Evolutionary conservation across 257 asterid species (phyloP), one percentile per base, ranked within the genome.

Genomic region (Gardenia jasminoides): DNA sequence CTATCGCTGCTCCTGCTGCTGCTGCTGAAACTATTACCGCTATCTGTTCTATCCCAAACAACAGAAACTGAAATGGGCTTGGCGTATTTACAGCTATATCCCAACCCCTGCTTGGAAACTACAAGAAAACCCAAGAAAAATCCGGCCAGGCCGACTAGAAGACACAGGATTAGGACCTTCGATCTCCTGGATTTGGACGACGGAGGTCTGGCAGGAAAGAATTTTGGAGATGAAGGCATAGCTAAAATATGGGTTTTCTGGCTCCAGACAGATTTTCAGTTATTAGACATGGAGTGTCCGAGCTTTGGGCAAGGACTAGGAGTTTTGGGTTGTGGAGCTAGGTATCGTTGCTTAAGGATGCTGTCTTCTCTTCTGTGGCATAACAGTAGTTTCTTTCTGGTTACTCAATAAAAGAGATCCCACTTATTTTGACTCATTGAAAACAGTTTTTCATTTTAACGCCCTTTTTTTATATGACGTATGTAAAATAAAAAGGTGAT

Each of bases 211-310:
- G 96, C 92, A 82, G 91, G 50, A 89, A 90, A 90, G 77, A 85
- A 67, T 80, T 96, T 96, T 13, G 96, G 97, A 74, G 98, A 92
- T 68, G 97, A 89, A 54, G 98, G 95, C 98, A 91, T 92, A 69
- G 74, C 80, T 76, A 56, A 28, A 8, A 30, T 41, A 41, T 56
- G 26, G 24, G 64, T 20, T 56, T 56, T 56, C 28, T 16, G 41
- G 41, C 4, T 2, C 0, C 41, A 1, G 41, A 36, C 41, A 36
- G 4, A 36, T 36, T 36, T 36, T 36, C 41, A 36, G 41, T 36
- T 36, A 36, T 36, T 36, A 36, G 41, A 36, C 41, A 36, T 36
- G 41, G 41, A 36, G 41, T 36, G 41, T 4, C 41, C 41, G 4
- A 36, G 41, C 4, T 36, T 36, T 36, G 41, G 41, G 41, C n/a